Evolutionary conservation across 2,329 filamentous ascomycete species (phyloP), one percentile per base, ranked within the genome.

Genomic region (Emydomyces testavorans): DNA sequence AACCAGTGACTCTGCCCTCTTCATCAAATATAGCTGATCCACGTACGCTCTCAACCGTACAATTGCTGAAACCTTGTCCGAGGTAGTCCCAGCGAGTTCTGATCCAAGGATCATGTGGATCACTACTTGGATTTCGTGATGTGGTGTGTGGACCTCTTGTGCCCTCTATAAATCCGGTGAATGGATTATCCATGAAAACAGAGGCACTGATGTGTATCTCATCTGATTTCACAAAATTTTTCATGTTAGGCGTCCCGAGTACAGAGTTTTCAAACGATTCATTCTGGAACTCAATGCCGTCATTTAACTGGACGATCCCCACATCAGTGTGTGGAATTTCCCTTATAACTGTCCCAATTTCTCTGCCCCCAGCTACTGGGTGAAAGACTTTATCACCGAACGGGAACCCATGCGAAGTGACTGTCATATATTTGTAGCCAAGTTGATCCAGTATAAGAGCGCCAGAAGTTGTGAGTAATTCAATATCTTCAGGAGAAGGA

Each of bases 21-120:
- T 36, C 13, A n/a, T 44, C 31, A 45, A 46, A 54, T 10, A 55
- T 51, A 1, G 48, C 50, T 6, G 48, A 50, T 1, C 52, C 53
- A 43, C 48, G 49, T 18, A 46, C 31, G 5, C 52, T 48, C 37
- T 50, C 43, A 15, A 32, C 18, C 6, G 44, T n/a, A 4, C 8
- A 13, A 5, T 32, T 1, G 5, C n/a, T 15, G 4, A 37, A 48
- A 1, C 41, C 50, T 42, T 55, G 51, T 11, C 49, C 48, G 16
- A 54, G 43, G 28, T 53, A 52, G 29, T 32, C 5, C 53, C 53
- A 55, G 5, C 41, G 16, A 8, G 35, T 38, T 8, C 26, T 23
- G 3, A 52, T 46, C 53, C 53, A 53, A 2, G 13, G 15, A 7
- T 16, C 7, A 5, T 18, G 3, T 13, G 32, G 15, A 37, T 36